Percentiles rank a stretch among this genome's conserved stretches.
These are phyloP conservation scores for Thielaviopsis euricoi DNA, from an alignment of 2,329 filamentous ascomycete species.

Conservation along the genomic window DNA sequence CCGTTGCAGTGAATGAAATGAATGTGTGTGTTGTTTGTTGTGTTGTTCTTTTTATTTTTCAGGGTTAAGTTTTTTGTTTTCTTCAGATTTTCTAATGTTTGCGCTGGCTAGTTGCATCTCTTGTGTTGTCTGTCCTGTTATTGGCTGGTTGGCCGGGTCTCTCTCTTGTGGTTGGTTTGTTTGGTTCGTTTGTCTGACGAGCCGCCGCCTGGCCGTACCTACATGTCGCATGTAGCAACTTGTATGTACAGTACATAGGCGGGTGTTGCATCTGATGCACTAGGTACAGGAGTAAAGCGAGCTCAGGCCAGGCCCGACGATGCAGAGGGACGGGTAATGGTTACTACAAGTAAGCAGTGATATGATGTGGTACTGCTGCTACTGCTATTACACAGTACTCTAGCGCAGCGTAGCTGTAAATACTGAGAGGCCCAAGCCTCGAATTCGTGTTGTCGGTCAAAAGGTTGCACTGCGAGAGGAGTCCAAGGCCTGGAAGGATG, in stretches of 20 bases:
- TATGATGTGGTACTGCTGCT: too few relatives aligned
- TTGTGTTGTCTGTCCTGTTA: background rate
- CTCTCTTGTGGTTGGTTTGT: too few relatives aligned
- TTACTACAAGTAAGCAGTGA: too few relatives aligned
- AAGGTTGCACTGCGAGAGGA: background rate
- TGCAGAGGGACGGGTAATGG: background rate
- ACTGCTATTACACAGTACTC: too few relatives aligned
- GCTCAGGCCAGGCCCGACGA: background rate
- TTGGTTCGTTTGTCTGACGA: background rate
- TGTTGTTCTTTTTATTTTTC: background rate
- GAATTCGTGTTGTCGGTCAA: background rate
- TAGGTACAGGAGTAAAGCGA: background rate
- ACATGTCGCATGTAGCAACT: background rate
- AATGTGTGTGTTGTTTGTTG: background rate
- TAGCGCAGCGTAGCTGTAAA: too few relatives aligned
- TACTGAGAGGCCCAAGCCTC: too few relatives aligned
- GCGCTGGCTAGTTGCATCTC: too few relatives aligned
- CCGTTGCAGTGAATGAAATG: too few relatives aligned
- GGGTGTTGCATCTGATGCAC: background rate
- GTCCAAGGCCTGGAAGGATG: background rate
- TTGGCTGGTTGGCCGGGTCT: background rate
- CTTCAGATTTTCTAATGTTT: too few relatives aligned
- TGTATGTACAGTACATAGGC: background rate
- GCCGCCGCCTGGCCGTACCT: background rate
- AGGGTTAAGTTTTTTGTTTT: background rate